A percentile compares a stretch with the other conserved stretches of the same genome.
Conservation (phyloP, 306 rosid species). For the apple (Malus domestica) region DNA sequence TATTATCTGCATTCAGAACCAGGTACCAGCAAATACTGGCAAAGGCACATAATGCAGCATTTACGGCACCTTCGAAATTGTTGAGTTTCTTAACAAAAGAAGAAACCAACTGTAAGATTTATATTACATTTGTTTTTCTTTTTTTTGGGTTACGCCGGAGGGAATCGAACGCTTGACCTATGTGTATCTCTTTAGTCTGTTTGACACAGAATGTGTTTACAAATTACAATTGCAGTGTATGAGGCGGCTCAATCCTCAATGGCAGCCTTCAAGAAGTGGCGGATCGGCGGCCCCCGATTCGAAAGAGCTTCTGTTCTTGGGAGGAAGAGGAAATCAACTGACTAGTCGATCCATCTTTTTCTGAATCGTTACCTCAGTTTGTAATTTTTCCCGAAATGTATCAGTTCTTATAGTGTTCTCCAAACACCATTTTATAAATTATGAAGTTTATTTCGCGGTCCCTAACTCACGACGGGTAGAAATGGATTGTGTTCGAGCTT, state of each 20-base stretch:
- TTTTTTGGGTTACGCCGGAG: too few relatives aligned
- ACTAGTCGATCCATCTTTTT: conserved; percentile 23
- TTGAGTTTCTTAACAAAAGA: conserved; percentile 62
- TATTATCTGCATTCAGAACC: conserved; percentile 77
- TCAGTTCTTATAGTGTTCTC: not conserved
- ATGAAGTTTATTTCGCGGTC: not conserved
- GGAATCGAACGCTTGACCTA: too few relatives aligned
- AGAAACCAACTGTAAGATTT: conserved; percentile 67
- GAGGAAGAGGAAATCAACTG: conserved; percentile 68
- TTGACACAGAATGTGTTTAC: conserved; percentile 1
- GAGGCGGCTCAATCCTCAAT: conserved; percentile 90
- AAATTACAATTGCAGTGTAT: conserved; percentile 49
- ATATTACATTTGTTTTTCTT: not conserved
- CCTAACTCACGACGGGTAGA: too few relatives aligned
- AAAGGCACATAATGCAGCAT: conserved; percentile 74
- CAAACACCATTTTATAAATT: not conserved
- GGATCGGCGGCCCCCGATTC: conserved; percentile 88
- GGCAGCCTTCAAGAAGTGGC: conserved; percentile 87
- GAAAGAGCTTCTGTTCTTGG: conserved; percentile 71
- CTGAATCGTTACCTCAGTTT: not conserved
- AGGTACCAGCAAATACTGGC: conserved; percentile 89
- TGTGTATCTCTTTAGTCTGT: not conserved
- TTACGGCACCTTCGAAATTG: conserved; percentile 61
- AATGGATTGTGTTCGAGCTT: too few relatives aligned
- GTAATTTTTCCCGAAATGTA: not conserved